These are phyloP conservation scores for Cystofilobasidium macerans DNA, from an alignment of 768 basidiomycete genomes.

Conservation along the genomic window DNA sequence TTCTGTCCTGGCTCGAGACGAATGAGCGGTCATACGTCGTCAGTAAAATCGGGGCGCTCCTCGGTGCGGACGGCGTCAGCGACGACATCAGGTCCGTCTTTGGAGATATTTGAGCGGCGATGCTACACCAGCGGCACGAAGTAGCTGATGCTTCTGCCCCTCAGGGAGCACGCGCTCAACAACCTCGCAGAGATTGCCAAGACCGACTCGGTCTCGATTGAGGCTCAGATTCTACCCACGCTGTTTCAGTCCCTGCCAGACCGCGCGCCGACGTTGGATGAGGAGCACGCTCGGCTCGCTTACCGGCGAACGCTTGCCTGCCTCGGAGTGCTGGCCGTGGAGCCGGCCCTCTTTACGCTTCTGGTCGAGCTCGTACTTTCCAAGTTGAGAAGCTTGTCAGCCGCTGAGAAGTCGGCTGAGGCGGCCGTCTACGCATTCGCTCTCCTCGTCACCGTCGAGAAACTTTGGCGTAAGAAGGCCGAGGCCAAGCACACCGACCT, in stretches of 20 bases:
- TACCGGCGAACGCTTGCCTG: constrained; percentile 59
- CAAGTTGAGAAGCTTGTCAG: constrained; percentile 51
- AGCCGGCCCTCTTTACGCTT: constrained; percentile 68
- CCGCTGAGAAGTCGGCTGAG: constrained; percentile 42
- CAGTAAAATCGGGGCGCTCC: not conserved
- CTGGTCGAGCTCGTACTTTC: constrained; percentile 65
- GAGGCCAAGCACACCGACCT: constrained; percentile 57
- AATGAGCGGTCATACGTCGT: not conserved
- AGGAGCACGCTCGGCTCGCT: constrained; percentile 48
- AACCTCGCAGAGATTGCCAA: constrained; percentile 55
- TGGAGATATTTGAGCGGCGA: too few species aligned
- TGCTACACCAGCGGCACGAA: too few species aligned
- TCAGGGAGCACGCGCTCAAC: constrained; percentile 50
- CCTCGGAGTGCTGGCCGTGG: constrained; percentile 60
- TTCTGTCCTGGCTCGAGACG: not conserved
- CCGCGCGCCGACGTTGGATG: constrained; percentile 48
- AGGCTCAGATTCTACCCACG: constrained; percentile 64
- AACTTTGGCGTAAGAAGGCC: constrained; percentile 51
- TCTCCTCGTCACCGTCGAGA: constrained; percentile 57
- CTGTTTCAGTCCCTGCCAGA: constrained; percentile 69
- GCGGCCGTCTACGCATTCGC: constrained; percentile 76
- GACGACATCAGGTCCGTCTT: not conserved
- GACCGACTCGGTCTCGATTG: constrained; percentile 53
- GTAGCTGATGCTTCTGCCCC: not conserved
- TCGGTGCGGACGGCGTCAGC: not conserved